Evolutionary conservation across 768 basidiomycete genomes (phyloP).

Genomic region (Podaxis sp.): DNA sequence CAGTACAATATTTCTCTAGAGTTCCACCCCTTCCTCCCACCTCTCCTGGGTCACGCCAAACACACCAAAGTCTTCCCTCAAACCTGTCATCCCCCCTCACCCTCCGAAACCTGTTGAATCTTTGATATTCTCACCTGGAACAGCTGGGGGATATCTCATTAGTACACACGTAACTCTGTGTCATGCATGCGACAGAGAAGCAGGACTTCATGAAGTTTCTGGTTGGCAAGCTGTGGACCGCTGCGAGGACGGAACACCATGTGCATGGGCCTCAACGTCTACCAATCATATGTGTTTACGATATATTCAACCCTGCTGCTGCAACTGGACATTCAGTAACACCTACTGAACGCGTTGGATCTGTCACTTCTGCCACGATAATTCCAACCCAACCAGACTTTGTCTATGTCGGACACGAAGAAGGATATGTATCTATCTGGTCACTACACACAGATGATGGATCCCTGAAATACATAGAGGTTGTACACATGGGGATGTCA

Average conservation of each 20-base stretch:
- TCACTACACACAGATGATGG: slow-evolving; percentile 49
- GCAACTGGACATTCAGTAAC: slow-evolving; percentile 52
- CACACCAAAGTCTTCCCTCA: slow-evolving; percentile 18
- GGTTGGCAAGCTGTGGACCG: slow-evolving; percentile 82
- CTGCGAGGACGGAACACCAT: slow-evolving; percentile 46
- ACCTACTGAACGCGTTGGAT: slow-evolving; percentile 73
- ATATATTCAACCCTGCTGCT: slow-evolving; percentile 58
- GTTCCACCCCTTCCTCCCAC: background rate
- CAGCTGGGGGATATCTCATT: slow-evolving; percentile 46
- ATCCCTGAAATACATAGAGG: slow-evolving; percentile 65
- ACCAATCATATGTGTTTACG: slow-evolving; percentile 81
- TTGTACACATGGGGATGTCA: slow-evolving; percentile 76
- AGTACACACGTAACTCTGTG: slow-evolving; percentile 48
- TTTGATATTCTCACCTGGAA: slow-evolving; percentile 61
- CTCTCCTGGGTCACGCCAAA: slow-evolving; percentile 17
- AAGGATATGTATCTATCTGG: slow-evolving; percentile 89
- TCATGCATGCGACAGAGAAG: slow-evolving; percentile 75
- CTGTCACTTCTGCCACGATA: slow-evolving; percentile 79
- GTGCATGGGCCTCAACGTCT: slow-evolving; percentile 39
- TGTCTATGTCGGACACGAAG: slow-evolving; percentile 91
- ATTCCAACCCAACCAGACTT: slow-evolving; percentile 64
- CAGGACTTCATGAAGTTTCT: slow-evolving; percentile 77
- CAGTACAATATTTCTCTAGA: background rate
- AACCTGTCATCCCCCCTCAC: slow-evolving; percentile 27
- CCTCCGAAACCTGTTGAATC: slow-evolving; percentile 14